Evolutionary conservation across 495 filamentous ascomycete genomes (phyloP).

Genomic region (Halenospora varia): DNA sequence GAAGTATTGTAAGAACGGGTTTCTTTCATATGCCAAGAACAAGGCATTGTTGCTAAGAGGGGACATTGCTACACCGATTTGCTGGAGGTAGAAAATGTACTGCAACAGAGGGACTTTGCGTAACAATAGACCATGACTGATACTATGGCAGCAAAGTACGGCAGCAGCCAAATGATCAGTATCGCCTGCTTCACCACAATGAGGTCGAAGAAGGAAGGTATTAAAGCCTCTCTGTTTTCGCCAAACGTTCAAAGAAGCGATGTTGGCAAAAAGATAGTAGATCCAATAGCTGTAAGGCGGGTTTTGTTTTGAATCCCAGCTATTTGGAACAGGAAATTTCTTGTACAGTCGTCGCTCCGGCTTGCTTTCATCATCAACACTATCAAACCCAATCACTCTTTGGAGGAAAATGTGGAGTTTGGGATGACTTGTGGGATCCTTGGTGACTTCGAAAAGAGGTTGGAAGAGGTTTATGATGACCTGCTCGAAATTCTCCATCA

Average conservation of each 20-base stretch:
- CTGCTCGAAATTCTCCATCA: constrained; percentile 88
- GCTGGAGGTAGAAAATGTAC: constrained; percentile 96
- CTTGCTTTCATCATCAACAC: constrained; percentile 98
- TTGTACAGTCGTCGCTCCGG: constrained; percentile 83
- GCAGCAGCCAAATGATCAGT: constrained; percentile 93
- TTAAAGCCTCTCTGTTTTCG: constrained; percentile 90
- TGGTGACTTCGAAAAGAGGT: constrained; percentile 91
- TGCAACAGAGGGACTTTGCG: constrained; percentile 93
- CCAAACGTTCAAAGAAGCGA: constrained; percentile 87
- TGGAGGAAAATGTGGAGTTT: constrained; percentile 95
- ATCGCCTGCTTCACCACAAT: constrained; percentile 96
- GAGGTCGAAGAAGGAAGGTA: constrained; percentile 87
- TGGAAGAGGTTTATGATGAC: constrained; percentile 89
- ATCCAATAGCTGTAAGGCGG: constrained; percentile 99
- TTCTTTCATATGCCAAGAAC: constrained; percentile 95
- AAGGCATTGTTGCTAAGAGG: constrained; percentile 96
- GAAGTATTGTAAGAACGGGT: constrained; percentile 94
- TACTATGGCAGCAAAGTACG: constrained; percentile 92
- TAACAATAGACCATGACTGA: constrained; percentile 89
- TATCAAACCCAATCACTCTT: constrained; percentile 93
- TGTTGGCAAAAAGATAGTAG: constrained; percentile 94
- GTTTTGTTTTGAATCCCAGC: constrained; percentile 90
- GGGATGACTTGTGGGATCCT: constrained; percentile 78
- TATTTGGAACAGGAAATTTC: constrained; percentile 86
- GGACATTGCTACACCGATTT: constrained; percentile 98